Percentiles rank a stretch among this genome's conserved stretches.
These are phyloP conservation scores for Stagonosporopsis cucurbitacearum DNA, from an alignment of 2,329 filamentous ascomycete species.

Conservation along the genomic window DNA sequence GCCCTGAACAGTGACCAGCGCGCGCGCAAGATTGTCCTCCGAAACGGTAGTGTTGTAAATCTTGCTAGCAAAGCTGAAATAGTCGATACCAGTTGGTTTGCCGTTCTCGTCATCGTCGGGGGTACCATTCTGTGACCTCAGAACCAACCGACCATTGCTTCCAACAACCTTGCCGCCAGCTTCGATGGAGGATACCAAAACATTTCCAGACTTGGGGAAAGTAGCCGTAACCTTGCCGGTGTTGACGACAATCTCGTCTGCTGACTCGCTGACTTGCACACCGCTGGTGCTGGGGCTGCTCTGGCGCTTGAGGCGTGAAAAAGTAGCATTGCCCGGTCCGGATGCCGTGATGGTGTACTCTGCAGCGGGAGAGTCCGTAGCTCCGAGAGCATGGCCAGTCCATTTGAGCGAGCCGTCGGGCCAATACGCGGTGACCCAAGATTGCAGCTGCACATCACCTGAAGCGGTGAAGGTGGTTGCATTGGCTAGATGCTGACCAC, in stretches of 20 bases:
- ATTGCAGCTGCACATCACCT: slow-evolving; percentile 52
- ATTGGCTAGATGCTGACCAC: slow-evolving; percentile 47
- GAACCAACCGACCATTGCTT: slow-evolving; percentile 53
- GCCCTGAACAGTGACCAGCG: slow-evolving; percentile 57
- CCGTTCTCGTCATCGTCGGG: slow-evolving; percentile 49
- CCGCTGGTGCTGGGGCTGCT: slow-evolving; percentile 24
- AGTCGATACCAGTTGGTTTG: slow-evolving; percentile 47
- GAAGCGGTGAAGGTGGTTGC: slow-evolving; percentile 44
- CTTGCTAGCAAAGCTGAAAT: slow-evolving; percentile 57
- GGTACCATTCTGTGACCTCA: slow-evolving; percentile 60
- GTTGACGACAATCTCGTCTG: slow-evolving; percentile 34
- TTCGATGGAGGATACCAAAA: slow-evolving; percentile 40
- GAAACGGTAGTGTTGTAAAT: slow-evolving; percentile 61
- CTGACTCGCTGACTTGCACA: slow-evolving; percentile 35
- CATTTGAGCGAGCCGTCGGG: slow-evolving; percentile 67
- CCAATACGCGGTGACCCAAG: slow-evolving; percentile 67
- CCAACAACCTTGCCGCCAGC: slow-evolving; percentile 51
- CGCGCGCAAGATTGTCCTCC: slow-evolving; percentile 51
- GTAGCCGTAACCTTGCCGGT: slow-evolving; percentile 44
- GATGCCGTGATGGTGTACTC: slow-evolving; percentile 54
- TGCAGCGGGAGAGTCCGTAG: slow-evolving; percentile 49
- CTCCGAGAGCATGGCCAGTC: slow-evolving; percentile 64
- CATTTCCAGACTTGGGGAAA: slow-evolving; percentile 44
- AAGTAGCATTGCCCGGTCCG: slow-evolving; percentile 26
- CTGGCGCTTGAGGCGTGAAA: slow-evolving; percentile 20